Evolutionary conservation across 2,329 filamentous ascomycete genomes (phyloP), one percentile per base, ranked within the genome.

Genomic region (Alternaria atra): DNA sequence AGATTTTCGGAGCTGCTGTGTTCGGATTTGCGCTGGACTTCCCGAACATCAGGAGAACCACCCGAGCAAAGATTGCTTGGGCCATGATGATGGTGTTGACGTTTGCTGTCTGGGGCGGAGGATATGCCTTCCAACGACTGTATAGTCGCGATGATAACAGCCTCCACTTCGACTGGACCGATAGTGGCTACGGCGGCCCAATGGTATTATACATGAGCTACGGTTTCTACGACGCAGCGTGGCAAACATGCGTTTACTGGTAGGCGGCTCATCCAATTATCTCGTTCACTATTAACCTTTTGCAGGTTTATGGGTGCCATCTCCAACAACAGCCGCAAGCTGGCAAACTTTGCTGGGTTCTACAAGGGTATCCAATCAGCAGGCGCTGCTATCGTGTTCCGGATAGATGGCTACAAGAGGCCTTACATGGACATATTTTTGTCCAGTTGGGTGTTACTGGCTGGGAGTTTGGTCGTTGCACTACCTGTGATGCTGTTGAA

Each of bases 191-290:
- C 75, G 83, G 90, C 61, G 92, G 90, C 0, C 90, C 91, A 10
- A 91, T 96, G 89, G 91, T 96, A 78, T 79, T 96, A 52, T 95
- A 93, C 81, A 91, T 96, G 64, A 92, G 92, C 77, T 95, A 94
- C 75, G 92, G 92, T 27, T 89, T 94, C 77, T 95, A 89, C 70
- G 94, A 97, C 74, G 92, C 93, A 46, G 86, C 89, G 52, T 97
- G 92, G 89, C 94, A 97, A 82, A 94, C 92, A 0, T 89, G 84
- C 72, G 89, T 93, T 48, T 97, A 97, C 83, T 97, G 93, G 93
- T 86, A 77, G 72, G 82, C 76, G 44, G 7, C 34, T 46, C 34
- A 27, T 12, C 20, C 4, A 5, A 39, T 46, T 8, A 32, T 15
- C 4, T 3, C 10, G 8, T 12, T 40, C 15, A 27, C 13, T 27